Evolutionary conservation across 768 basidiomycete genomes (phyloP).

Genomic region (Lentinula detonsa): DNA sequence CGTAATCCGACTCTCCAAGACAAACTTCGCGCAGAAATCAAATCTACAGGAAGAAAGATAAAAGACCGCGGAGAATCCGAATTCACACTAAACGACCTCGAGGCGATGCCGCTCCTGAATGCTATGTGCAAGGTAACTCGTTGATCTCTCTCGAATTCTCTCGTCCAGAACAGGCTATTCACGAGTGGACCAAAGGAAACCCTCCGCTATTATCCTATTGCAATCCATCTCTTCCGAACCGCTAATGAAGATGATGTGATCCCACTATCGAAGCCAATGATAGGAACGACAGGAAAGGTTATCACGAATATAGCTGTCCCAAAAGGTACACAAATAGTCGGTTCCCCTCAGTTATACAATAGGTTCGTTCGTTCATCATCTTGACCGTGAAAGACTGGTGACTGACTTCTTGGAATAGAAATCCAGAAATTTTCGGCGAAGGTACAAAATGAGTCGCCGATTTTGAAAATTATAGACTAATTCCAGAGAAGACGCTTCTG

Average conservation of each 20-base stretch:
- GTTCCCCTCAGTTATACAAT: neutral
- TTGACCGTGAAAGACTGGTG: neutral
- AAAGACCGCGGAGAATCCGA: constrained; percentile 14
- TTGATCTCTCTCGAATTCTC: neutral
- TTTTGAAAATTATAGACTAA: neutral
- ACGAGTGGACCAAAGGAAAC: constrained; percentile 29
- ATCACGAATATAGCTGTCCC: constrained; percentile 25
- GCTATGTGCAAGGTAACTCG: constrained; percentile 35
- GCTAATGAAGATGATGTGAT: constrained; percentile 38
- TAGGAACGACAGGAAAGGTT: constrained; percentile 23
- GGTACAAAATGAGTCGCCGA: constrained; percentile 3
- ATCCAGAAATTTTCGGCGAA: constrained; percentile 31
- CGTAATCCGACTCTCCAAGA: neutral
- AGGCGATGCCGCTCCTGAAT: constrained; percentile 44
- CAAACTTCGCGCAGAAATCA: neutral
- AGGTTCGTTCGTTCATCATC: neutral
- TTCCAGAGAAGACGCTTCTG: constrained; percentile 20
- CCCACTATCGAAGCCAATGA: constrained; percentile 33
- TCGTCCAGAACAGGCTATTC: neutral
- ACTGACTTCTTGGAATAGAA: constrained; percentile 10
- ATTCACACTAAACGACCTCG: constrained; percentile 38
- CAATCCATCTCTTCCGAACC: constrained; percentile 28
- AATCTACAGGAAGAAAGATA: neutral
- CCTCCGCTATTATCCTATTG: constrained; percentile 35
- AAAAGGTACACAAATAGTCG: constrained; percentile 12